Percentiles rank a stretch among this genome's conserved stretches.
Conservation (phyloP, 192 early-diverging fungal species). For the Bifiguratus adelaidae region DNA sequence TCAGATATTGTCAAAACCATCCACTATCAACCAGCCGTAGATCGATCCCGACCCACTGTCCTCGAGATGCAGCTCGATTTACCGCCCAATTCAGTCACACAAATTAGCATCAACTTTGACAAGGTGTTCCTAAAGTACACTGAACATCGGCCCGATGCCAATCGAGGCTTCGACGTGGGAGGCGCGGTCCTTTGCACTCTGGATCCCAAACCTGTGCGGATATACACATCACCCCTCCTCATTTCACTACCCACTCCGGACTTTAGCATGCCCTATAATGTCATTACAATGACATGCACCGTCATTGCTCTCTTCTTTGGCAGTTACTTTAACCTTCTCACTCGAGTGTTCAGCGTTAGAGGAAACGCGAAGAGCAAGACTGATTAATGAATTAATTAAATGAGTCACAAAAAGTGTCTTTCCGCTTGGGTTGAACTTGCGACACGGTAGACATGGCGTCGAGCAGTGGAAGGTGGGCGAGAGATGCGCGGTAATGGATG, state of each 20-base stretch:
- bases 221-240: slow-evolving; percentile 82
- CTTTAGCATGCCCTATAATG: slow-evolving; percentile 99
- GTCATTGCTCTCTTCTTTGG: slow-evolving; percentile 94
- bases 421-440: no score
- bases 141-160: slow-evolving; percentile 94
- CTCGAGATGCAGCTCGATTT: slow-evolving; percentile 63
- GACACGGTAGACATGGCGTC: no score
- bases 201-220: slow-evolving; percentile 27
- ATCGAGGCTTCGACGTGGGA: slow-evolving; percentile 92
- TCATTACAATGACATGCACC: slow-evolving; percentile 95
- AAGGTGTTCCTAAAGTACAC: slow-evolving; percentile 90
- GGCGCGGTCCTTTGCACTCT: no score
- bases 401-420: no score
- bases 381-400: no score
- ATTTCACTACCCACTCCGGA: slow-evolving; percentile 91
- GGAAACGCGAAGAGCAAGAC: background rate
- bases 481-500: no score
- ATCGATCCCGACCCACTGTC: slow-evolving; percentile 70
- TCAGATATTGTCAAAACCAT: slow-evolving; percentile 41
- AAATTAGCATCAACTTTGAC: slow-evolving; percentile 74
- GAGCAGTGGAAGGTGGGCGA: no score
- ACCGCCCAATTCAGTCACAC: slow-evolving; percentile 56
- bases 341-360: slow-evolving; percentile 40
- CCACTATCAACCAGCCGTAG: slow-evolving; percentile 67
- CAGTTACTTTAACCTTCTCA: slow-evolving; percentile 79